Evolutionary conservation across 306 rosid species (phyloP), one percentile per base, ranked within the genome.

Genomic region (Oxytropis ochrocephala): DNA sequence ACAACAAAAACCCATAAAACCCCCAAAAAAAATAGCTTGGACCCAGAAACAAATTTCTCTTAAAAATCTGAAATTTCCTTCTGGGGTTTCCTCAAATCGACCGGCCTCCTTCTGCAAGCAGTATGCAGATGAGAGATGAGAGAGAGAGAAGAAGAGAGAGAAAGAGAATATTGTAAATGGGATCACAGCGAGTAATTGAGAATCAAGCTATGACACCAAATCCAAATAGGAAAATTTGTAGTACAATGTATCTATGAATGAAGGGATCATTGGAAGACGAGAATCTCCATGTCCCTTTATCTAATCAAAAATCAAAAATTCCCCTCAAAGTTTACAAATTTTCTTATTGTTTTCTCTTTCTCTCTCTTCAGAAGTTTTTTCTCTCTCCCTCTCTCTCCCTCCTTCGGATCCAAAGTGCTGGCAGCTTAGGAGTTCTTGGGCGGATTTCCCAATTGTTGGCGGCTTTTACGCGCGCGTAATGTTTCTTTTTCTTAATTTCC

Each of bases 391-490:
- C n/a, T n/a, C 30, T 54, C 67, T 6, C 6, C 73, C 14, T 19
- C 52, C 55, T 11, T 48, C 30, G 61, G 72, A 75, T 69, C 74
- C 65, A 61, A 56, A 78, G 72, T 70, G 85, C 81, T 81, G 90
- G 79, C 88, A 81, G 77, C 85, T 77, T 41, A 43, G 41, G 53
- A 18, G 21, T 44, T 46, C 76, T 42, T 44, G 49, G 90, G 85
- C 87, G 88, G 91, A 80, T 76, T 69, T 77, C 82, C 55, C 96
- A 75, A 92, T 79, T 76, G 56, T 67, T 60, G 16, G 86, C 89
- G 78, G 74, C 79, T 29, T 76, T 85, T 75, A 59, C 91, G 91
- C 82, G n/a, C 3, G 78, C 81, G 49, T 44, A 57, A 72, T 55
- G 47, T 66, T 47, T 61, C 67, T 17, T 27, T 24, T 24, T 24